Evolutionary conservation across 208 protist genomes (phyloP).

Genomic region (Naegleria fowleri): DNA sequence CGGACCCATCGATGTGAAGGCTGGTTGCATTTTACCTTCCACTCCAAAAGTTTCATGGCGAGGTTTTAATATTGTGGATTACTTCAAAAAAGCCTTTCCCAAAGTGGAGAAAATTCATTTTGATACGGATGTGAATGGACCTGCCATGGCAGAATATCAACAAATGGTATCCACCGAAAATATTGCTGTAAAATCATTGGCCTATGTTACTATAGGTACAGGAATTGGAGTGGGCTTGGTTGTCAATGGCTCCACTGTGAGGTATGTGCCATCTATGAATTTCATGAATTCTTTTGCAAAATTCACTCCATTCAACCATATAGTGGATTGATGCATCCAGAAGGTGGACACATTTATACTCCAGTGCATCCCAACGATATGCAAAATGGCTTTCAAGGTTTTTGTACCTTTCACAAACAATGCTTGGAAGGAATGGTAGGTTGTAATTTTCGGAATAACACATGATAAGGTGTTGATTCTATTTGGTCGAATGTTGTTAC

Average conservation of each 20-base stretch:
- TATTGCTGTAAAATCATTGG: background rate
- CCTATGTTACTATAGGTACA: slow-evolving; percentile 34
- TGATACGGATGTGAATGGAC: slow-evolving; percentile 36
- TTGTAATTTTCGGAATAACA: no score
- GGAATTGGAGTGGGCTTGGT: slow-evolving; percentile 25
- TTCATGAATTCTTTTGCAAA: no score
- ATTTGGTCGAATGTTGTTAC: no score
- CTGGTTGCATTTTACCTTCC: background rate
- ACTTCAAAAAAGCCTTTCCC: slow-evolving; percentile 6
- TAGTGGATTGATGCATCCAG: slow-evolving; percentile 36
- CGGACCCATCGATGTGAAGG: slow-evolving; percentile 28
- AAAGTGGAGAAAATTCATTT: background rate
- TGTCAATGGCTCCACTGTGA: background rate
- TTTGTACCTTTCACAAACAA: slow-evolving; percentile 27
- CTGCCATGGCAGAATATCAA: slow-evolving; percentile 28
- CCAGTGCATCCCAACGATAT: background rate
- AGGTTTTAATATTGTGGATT: background rate
- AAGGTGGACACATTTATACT: slow-evolving; percentile 29
- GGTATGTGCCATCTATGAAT: background rate
- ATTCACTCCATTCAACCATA: no score
- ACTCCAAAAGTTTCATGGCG: slow-evolving; percentile 32
- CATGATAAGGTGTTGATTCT: no score
- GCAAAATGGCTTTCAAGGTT: background rate
- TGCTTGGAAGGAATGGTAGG: slow-evolving; percentile 31
- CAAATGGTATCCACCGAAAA: background rate